Base-by-base conservation (phyloP, 2,329 filamentous ascomycete species). In the Cordyceps fumosorosea region DNA sequence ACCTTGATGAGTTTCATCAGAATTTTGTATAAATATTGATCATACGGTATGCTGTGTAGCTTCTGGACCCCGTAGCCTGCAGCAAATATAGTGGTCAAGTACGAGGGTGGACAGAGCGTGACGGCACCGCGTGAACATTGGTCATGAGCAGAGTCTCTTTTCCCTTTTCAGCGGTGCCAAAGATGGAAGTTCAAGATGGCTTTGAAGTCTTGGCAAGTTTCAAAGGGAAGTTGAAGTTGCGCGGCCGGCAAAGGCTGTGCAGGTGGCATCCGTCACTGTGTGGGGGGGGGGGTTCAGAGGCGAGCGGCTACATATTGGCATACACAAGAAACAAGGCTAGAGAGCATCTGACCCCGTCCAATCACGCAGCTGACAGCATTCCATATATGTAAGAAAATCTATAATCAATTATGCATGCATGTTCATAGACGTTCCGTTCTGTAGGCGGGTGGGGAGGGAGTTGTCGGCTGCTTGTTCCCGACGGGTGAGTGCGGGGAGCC, bases 51-150 rank as follows among this genome's bases (percentile, higher is more conserved):
- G n/a, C 20, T 24, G n/a, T 22, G 47, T n/a, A 22, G 32, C 37
- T 37, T 14, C 57, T 47, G 24, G 48, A n/a, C 37, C 50, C 18
- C 22, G 32, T 40, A 20, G 32, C 12, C 11, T 37, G n/a, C 40
- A 18, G 34, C 7, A 18, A 12, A 18, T 16, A n/a, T 6, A 22
- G n/a, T 24, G 12, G 16, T 6, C 29, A 34, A 8, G 26, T 3
- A n/a, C n/a, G 16, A 44, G 1, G 24, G 5, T n/a, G 18, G 22
- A 24, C 16, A 37, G 12, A 47, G 26, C 37, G 50, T 60, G 57
- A 54, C 40, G 29, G 20, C 57, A 24, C 18, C 57, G 57, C 50
- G 57, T 60, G 57, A 47, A 29, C 57, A 54, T 5, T 29, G 24
- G n/a, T 24, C 2, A 52, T 18, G 10, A 7, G 10, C 7, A 14